A percentile compares a stretch with the other conserved stretches of the same genome.
Conservation (phyloP, 176 grass and related monocot species). For the Oryza glumipatula region DNA sequence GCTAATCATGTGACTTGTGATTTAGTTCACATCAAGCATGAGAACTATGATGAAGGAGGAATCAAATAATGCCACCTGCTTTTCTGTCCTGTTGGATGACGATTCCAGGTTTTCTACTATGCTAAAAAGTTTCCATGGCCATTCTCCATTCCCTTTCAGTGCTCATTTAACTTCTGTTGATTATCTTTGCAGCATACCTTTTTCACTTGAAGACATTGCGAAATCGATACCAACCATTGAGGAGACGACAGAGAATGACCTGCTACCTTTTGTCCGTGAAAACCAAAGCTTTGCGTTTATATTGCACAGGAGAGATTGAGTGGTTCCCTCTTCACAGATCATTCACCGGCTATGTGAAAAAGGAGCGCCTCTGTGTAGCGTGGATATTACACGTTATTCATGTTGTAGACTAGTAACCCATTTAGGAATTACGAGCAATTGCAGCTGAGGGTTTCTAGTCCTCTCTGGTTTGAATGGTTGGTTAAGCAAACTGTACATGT, state of each 20-base stretch:
- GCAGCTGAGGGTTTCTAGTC: neutral
- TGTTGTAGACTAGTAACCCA: neutral
- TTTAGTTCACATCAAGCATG: conserved; percentile 67
- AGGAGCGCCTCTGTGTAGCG: neutral
- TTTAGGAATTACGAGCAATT: neutral
- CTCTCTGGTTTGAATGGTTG: conserved; percentile 18
- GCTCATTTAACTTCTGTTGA: neutral
- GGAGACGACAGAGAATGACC: conserved; percentile 62
- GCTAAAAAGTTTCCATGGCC: neutral
- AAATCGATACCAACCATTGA: conserved; percentile 72
- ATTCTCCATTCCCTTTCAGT: neutral
- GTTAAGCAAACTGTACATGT: neutral
- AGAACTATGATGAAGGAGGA: conserved; percentile 63
- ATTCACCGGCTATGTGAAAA: neutral
- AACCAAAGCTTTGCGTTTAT: conserved; percentile 81
- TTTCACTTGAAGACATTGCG: conserved; percentile 72
- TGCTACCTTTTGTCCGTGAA: conserved; percentile 58
- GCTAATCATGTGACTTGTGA: neutral
- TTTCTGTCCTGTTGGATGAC: conserved; percentile 69
- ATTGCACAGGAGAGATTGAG: conserved; percentile 57
- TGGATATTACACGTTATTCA: conserved; percentile 21
- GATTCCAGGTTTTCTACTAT: conserved; percentile 69
- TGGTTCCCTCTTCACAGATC: neutral
- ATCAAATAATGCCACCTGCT: conserved; percentile 57
- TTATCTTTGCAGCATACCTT: conserved; percentile 67